These are phyloP conservation scores for Salicornia ramosissima DNA, from an alignment of 148 eudicot genomes.

Conservation along the genomic window DNA sequence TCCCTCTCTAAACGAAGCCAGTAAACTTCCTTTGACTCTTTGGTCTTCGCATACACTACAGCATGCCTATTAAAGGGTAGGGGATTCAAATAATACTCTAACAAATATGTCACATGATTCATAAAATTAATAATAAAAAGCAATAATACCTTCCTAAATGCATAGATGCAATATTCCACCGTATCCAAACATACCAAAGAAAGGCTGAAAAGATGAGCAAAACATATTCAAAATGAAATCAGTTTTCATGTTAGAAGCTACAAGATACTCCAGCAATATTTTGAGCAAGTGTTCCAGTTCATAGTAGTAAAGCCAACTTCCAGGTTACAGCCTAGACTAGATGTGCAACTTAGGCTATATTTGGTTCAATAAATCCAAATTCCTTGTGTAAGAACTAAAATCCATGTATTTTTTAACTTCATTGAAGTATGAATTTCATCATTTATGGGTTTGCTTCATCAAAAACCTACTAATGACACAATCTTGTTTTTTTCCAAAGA, in stretches of 20 bases:
- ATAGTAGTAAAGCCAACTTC: neutral
- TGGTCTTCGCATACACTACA: conserved; percentile 60
- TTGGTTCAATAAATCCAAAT: neutral
- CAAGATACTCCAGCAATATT: neutral
- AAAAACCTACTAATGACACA: no score
- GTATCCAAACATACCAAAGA: conserved; percentile 85
- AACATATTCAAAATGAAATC: neutral
- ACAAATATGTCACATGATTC: neutral
- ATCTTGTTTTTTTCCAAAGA: no score
- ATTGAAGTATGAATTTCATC: no score
- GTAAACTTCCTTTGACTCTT: conserved; percentile 45
- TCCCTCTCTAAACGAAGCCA: conserved; percentile 54
- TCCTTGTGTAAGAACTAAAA: neutral
- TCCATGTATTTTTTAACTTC: neutral
- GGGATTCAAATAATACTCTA: neutral
- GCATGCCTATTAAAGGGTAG: conserved; percentile 38
- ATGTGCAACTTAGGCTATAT: neutral
- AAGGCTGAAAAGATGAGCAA: conserved; percentile 48
- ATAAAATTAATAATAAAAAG: neutral
- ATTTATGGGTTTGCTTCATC: no score
- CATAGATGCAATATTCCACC: conserved; percentile 81
- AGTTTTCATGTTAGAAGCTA: neutral
- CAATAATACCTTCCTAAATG: conserved; percentile 62
- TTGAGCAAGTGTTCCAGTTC: neutral
- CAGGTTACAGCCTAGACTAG: neutral